These are phyloP conservation scores for Medicago lupulina DNA, from an alignment of 306 rosid genomes.

Conservation along the genomic window DNA sequence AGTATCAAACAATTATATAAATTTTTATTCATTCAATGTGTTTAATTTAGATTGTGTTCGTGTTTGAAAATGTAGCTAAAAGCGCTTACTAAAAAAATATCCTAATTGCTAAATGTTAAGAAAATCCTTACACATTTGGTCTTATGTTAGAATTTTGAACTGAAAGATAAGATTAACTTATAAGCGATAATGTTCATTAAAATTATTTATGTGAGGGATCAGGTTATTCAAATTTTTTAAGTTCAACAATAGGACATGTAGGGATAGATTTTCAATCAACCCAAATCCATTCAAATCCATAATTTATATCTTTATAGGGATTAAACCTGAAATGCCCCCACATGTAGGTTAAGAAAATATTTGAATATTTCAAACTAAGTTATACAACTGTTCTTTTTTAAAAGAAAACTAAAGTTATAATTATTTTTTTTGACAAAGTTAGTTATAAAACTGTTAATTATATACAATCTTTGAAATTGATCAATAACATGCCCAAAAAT, in stretches of 20 bases:
- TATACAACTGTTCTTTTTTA: neutral
- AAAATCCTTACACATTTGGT: neutral
- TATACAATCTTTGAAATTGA: neutral
- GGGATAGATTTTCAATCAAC: conserved; percentile 1
- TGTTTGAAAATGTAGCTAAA: neutral
- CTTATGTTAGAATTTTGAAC: neutral
- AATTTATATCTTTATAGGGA: neutral
- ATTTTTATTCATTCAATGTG: neutral
- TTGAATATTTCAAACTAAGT: neutral
- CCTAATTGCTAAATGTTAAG: neutral
- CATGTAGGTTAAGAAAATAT: neutral
- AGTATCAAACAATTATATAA: neutral
- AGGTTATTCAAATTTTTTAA: neutral
- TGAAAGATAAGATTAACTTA: neutral
- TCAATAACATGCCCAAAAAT: neutral
- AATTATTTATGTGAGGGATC: neutral
- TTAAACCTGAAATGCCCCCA: neutral
- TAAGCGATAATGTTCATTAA: neutral
- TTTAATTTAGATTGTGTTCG: neutral
- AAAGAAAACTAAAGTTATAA: too few species aligned
- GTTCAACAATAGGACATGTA: neutral
- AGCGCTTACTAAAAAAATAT: neutral
- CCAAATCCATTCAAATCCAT: neutral
- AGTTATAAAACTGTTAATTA: too few species aligned
- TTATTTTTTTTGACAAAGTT: too few species aligned